Conservation (phyloP, 1,284 basidiomycete genomes). For the Heterobasidion occidentale region DNA sequence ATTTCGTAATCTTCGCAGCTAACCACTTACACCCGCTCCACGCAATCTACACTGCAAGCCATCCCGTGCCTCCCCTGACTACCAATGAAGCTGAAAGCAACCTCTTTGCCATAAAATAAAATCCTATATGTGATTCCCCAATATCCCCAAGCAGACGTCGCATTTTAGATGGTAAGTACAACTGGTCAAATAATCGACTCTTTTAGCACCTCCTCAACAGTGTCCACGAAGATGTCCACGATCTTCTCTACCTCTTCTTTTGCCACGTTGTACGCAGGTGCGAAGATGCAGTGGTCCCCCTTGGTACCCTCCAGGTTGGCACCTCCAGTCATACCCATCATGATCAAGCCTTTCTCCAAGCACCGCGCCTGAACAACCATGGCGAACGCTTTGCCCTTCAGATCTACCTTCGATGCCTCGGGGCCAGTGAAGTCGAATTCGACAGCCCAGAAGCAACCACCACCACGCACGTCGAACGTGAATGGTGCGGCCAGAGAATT, state of each 20-base stretch:
- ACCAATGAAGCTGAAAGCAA: no score
- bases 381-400: slow-evolving; percentile 47
- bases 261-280: slow-evolving; percentile 71
- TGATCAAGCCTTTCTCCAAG: slow-evolving; percentile 55
- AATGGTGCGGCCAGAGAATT: slow-evolving; percentile 53
- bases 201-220: slow-evolving; percentile 53
- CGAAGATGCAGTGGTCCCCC: slow-evolving; percentile 63
- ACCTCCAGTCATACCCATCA: slow-evolving; percentile 70
- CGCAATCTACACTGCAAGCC: no score
- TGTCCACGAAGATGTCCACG: slow-evolving; percentile 50
- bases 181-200: slow-evolving; percentile 7
- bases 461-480: slow-evolving; percentile 70
- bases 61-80: no score
- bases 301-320: slow-evolving; percentile 59
- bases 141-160: background rate
- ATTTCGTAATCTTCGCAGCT: no score
- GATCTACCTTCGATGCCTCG: slow-evolving; percentile 34
- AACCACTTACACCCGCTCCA: no score
- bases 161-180: background rate
- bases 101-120: no score
- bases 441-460: slow-evolving; percentile 75
- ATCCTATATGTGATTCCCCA: no score
- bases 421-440: slow-evolving; percentile 63
- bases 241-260: slow-evolving; percentile 59
- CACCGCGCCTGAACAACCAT: slow-evolving; percentile 58